Evolutionary conservation across 495 filamentous ascomycete genomes (phyloP).

Genomic region (Annulohypoxylon maeteangense): DNA sequence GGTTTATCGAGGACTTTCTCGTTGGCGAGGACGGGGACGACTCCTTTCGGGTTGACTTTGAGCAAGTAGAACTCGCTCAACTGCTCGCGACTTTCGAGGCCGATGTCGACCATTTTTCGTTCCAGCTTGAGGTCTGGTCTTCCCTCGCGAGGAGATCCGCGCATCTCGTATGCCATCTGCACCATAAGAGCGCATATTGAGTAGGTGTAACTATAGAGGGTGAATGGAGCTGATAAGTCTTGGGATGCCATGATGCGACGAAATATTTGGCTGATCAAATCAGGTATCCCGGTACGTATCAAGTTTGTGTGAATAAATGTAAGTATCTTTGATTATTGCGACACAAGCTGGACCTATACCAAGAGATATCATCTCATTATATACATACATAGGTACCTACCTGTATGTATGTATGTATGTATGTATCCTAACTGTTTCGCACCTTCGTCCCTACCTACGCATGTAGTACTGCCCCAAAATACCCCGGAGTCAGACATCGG

Average conservation of each 20-base stretch:
- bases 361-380: not conserved
- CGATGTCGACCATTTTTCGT: not conserved
- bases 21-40: not conserved
- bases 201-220: conserved; percentile 1
- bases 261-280: not conserved
- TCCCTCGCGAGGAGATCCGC: not conserved
- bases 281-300: not conserved
- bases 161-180: conserved; percentile 10
- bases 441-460: too few species aligned
- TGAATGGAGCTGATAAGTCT: conserved; percentile 1
- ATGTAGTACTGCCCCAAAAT: too few species aligned
- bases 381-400: too few species aligned
- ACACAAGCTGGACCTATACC: not conserved
- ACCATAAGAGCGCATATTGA: conserved; percentile 13
- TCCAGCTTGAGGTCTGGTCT: conserved; percentile 6
- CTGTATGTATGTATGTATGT: too few species aligned
- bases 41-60: conserved; percentile 10
- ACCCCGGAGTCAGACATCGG: too few species aligned
- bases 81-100: conserved; percentile 1
- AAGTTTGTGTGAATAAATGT: not conserved
- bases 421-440: too few species aligned
- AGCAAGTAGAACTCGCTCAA: conserved; percentile 20
- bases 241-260: conserved; percentile 6
- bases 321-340: not conserved
- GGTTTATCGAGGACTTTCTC: conserved; percentile 1